phyloP scores from a whole-genome alignment of 805 yeast species.

The Candida golubevii region DNA sequence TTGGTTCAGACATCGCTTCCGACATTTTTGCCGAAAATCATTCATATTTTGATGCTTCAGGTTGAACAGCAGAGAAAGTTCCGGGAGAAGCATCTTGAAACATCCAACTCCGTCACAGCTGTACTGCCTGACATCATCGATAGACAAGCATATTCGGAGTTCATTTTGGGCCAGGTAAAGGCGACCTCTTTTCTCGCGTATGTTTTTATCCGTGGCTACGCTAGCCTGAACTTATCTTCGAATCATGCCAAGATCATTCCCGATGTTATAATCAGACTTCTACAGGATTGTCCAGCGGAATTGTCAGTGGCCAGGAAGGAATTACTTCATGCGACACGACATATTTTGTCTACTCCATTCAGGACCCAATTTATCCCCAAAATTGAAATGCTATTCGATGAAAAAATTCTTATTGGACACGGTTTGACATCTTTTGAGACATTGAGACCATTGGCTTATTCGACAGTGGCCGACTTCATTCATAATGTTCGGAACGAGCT shows the following conservation, averaged over 20 bases:
- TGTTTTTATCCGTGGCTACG: conserved; percentile 79
- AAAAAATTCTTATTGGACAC: conserved; percentile 81
- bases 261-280: conserved; percentile 73
- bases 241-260: conserved; percentile 62
- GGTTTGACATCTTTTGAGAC: conserved; percentile 91
- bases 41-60: conserved; percentile 68
- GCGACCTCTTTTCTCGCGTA: conserved; percentile 94
- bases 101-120: conserved; percentile 59
- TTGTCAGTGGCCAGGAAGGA: conserved; percentile 89
- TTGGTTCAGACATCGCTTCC: conserved; percentile 69
- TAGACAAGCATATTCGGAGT: conserved; percentile 79
- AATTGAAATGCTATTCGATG: conserved; percentile 80
- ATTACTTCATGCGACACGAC: conserved; percentile 88
- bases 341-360: conserved; percentile 87
- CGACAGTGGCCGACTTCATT: conserved; percentile 92
- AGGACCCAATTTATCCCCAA: conserved; percentile 79
- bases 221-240: conserved; percentile 51
- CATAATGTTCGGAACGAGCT: conserved; percentile 86
- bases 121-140: conserved; percentile 74
- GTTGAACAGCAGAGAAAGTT: conserved; percentile 65
- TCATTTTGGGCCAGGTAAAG: conserved; percentile 88
- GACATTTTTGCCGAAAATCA: conserved; percentile 73
- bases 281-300: conserved; percentile 96
- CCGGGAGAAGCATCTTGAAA: conserved; percentile 44
- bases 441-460: conserved; percentile 86